Evolutionary conservation across 1,284 basidiomycete genomes (phyloP), one percentile per base, ranked within the genome.

Genomic region (Ceratobasidium sp.): DNA sequence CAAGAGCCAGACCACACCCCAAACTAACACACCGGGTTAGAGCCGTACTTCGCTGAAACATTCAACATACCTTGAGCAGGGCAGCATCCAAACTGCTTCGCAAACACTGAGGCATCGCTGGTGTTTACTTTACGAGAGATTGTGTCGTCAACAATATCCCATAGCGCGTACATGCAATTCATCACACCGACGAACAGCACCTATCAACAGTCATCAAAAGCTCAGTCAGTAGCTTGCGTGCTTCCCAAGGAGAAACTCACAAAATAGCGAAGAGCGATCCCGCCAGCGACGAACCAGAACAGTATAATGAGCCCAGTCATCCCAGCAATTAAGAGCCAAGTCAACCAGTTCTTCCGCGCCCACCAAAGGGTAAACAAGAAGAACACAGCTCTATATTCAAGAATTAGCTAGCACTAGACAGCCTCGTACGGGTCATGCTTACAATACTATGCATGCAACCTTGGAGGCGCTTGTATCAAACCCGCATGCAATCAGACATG

Each of bases 381-480:
- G 82, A 97, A 93, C 29, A 85, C 91, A 8, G 90, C 94, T 41
- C 67, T 71, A 33, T 33, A 41, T 41, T 27, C 41, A 19, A 15
- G 45, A 41, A 59, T 71, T 27, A 71, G 44, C 67, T 51, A 56
- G 29, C 65, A 9, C 41, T 24, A 57, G 6, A 22, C 22, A 8
- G 8, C 36, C 63, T 33, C 11, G n/a, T 33, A 24, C 50, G n/a
- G 11, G 27, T 31, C 22, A 45, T 1, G 50, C 67, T 71, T 54
- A 71, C 67, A 99, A 86, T 11, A 94, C 90, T 33, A 98, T 84
- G 54, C 89, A 91, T 0, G 95, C 96, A 66, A 98, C 83, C 82
- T 98, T 98, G 83, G 92, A 94, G 1, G 97, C 97, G 78, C 95
- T 91, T 64, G 94, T 96, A 82, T 99, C 91, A 82, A 98, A 99